Percentiles rank a stretch among this genome's conserved stretches.
Evolutionary conservation across 192 early-diverging fungal species (phyloP).

Genomic region (Dissophora globulifera): DNA sequence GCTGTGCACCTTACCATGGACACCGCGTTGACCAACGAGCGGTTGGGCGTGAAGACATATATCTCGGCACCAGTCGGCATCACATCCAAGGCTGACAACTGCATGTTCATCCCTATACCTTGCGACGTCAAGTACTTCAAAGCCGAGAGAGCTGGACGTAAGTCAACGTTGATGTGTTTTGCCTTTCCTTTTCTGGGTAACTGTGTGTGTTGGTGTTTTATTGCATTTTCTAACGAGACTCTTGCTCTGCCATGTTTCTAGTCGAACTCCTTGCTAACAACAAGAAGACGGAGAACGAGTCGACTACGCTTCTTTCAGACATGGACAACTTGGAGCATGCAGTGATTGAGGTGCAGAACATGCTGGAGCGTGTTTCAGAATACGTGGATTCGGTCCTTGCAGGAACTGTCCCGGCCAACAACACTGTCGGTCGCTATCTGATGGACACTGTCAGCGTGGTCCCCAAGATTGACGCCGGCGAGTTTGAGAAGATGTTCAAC

Average conservation of each 20-base stretch:
- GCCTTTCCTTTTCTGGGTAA: not conserved
- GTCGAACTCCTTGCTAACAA: slow-evolving; percentile 77
- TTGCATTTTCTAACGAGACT: no score
- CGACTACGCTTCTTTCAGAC: slow-evolving; percentile 77
- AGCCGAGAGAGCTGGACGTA: slow-evolving; percentile 86
- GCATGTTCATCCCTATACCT: slow-evolving; percentile 89
- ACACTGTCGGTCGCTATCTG: slow-evolving; percentile 88
- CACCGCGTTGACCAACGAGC: slow-evolving; percentile 76
- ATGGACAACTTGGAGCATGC: slow-evolving; percentile 92
- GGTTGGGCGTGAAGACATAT: slow-evolving; percentile 80
- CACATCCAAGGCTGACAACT: slow-evolving; percentile 77
- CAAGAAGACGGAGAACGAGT: slow-evolving; percentile 62
- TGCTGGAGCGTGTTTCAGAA: slow-evolving; percentile 83
- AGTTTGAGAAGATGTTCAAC: slow-evolving; percentile 95
- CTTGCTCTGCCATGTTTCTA: slow-evolving; percentile 29
- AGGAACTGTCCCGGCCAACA: slow-evolving; percentile 70
- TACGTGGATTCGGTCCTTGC: slow-evolving; percentile 84
- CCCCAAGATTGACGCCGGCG: slow-evolving; percentile 83
- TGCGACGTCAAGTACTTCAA: slow-evolving; percentile 92
- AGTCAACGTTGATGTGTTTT: slow-evolving; percentile 20
- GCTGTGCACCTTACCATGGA: slow-evolving; percentile 93
- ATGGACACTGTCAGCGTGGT: slow-evolving; percentile 93
- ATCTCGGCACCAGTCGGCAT: slow-evolving; percentile 82
- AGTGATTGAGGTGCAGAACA: slow-evolving; percentile 78
- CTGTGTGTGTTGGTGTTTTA: no score